Evolutionary conservation across 2,329 filamentous ascomycete genomes (phyloP).

Genomic region (Aspergillus sp.): DNA sequence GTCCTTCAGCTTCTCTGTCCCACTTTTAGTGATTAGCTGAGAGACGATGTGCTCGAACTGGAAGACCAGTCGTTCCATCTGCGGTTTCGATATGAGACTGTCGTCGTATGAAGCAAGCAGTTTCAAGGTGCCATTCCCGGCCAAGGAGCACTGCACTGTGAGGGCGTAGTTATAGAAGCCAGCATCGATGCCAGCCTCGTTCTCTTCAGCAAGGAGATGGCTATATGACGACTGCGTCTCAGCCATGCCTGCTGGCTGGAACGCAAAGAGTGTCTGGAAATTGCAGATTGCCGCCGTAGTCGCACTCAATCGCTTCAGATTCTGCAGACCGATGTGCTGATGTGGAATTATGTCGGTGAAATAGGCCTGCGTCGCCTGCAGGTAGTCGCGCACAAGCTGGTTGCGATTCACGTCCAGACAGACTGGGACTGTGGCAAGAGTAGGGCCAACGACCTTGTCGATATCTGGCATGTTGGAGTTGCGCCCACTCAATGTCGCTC

Average conservation of each 20-base stretch:
- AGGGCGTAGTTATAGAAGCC: not conserved
- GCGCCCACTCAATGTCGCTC: not conserved
- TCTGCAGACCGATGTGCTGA: too few species aligned
- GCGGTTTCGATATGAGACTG: not conserved
- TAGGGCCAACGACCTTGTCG: not conserved
- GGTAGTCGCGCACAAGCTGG: not conserved
- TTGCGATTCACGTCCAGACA: not conserved
- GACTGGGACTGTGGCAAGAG: not conserved
- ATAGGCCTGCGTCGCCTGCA: not conserved
- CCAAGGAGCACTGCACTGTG: not conserved
- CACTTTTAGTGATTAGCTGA: not conserved
- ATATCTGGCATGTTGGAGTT: not conserved
- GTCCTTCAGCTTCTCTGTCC: not conserved
- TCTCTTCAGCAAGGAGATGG: not conserved
- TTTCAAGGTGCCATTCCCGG: not conserved
- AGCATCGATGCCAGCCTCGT: not conserved
- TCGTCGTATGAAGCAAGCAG: not conserved
- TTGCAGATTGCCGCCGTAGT: too few species aligned
- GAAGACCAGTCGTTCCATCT: not conserved
- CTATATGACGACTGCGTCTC: not conserved
- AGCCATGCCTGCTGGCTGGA: not conserved
- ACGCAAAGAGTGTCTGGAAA: too few species aligned
- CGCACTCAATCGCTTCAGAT: too few species aligned
- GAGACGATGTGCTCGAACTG: not conserved
- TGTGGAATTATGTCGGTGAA: too few species aligned